Evolutionary conservation across 139 green algal species (phyloP), one percentile per base, ranked within the genome.

Genomic region (Picocystis salinarum): DNA sequence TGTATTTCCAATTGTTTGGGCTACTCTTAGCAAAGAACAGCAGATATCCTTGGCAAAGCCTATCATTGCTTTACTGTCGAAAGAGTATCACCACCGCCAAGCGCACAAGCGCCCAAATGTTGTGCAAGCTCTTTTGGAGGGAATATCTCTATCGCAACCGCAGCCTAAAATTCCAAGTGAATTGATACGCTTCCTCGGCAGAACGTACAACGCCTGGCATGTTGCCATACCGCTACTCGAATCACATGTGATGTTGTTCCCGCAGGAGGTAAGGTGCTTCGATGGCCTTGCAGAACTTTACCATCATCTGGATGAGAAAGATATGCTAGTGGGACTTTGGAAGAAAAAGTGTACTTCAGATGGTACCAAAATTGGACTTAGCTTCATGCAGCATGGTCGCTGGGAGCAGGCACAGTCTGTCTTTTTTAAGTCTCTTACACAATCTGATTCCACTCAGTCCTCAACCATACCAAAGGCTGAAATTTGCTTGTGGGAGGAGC

Each of bases 1-100:
- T 34, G 61, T 94, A 15, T 97, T 97, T 64, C 89, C 89, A 55
- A 95, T 99, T 48, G 77, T 95, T 25, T 99, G 89, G 89, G 79
- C 74, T 33, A 83, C 77, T 6, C 58, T 96, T 19, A 62, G 80
- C 22, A 82, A 87, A 66, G 75, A 91, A 56, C 77, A 97, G 60
- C 83, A 97, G 53, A 62, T 79, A 19, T 48, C 53, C 12, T 66
- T 95, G 45, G 82, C 83, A 28, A 93, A 92, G 70, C 87, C 87
- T 28, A 88, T 94, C 61, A 94, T 95, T 48, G 39, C 54, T 29
- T 69, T 95, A 28, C 67, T 96, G 13, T 76, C 65, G 33, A 82
- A 83, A 53, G 76, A 92, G 57, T 84, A 85, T 58, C 85, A 96
- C 52, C 50, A 61, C 19, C 57, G 69, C 6, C 87, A 96, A 61